Percentiles rank a stretch among this genome's conserved stretches.
These are phyloP conservation scores for Xylaria sp. DNA, from an alignment of 2,329 filamentous ascomycete species.

Conservation along the genomic window DNA sequence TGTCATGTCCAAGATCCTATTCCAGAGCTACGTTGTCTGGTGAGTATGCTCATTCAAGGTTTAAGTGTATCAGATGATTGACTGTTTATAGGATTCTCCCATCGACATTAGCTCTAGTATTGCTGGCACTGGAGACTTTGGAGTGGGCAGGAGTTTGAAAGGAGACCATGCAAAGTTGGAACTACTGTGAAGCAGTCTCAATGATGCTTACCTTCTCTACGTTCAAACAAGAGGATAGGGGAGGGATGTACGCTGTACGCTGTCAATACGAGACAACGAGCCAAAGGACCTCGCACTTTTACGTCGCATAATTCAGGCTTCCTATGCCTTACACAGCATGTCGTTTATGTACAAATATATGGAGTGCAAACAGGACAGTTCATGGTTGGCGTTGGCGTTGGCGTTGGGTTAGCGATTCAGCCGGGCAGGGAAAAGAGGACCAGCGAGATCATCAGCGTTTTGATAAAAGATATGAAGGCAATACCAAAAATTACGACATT, in stretches of 20 bases:
- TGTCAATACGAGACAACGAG: background rate
- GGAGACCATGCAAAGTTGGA: background rate
- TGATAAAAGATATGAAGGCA: background rate
- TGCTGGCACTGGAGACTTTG: slow-evolving; percentile 90
- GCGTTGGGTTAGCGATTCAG: background rate
- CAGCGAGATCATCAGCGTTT: background rate
- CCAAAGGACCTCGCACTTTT: background rate
- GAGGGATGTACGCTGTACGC: slow-evolving; percentile 5
- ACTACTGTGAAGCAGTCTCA: background rate
- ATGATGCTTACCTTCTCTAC: slow-evolving; percentile 2
- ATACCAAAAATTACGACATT: background rate
- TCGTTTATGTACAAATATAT: background rate
- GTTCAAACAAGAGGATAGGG: slow-evolving; percentile 15
- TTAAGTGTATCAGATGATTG: slow-evolving; percentile 37
- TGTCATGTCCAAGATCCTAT: slow-evolving; percentile 91
- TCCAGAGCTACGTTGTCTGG: slow-evolving; percentile 98
- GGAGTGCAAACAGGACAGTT: background rate
- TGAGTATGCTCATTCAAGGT: slow-evolving; percentile 56
- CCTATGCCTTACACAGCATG: too few relatives aligned
- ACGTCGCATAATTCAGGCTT: background rate
- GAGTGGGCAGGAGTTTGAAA: slow-evolving; percentile 74
- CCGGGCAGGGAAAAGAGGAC: background rate
- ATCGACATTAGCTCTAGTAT: slow-evolving; percentile 88
- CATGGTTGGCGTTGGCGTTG: slow-evolving; percentile 1
- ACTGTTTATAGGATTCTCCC: slow-evolving; percentile 79